Conservation (phyloP, 1,139 yeast species). For the Meyerozyma smithsonii region DNA sequence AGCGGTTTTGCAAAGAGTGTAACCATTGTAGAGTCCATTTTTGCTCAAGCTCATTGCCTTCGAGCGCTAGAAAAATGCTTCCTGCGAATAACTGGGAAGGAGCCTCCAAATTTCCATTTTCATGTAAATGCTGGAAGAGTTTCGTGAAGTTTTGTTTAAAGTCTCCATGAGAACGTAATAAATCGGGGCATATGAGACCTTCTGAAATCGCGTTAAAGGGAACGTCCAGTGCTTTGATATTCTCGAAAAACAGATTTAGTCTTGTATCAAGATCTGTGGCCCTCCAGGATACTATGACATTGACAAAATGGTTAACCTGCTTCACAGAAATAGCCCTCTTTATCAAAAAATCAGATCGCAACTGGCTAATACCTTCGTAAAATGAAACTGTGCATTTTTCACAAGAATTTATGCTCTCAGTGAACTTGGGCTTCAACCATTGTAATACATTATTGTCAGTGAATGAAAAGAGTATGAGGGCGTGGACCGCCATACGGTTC, state of each 20-base stretch:
- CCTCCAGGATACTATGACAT: conserved; percentile 53
- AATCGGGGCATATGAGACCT: conserved; percentile 47
- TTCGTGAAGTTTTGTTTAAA: conserved; percentile 25
- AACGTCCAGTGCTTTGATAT: neutral
- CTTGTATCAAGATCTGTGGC: conserved; percentile 10
- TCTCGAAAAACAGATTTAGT: conserved; percentile 11
- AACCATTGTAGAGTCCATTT: conserved; percentile 41
- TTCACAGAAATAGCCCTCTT: conserved; percentile 45
- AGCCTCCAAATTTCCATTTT: conserved; percentile 7
- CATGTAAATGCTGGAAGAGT: conserved; percentile 19
- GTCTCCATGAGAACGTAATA: conserved; percentile 33
- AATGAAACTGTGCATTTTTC: conserved; percentile 48
- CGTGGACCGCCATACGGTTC: conserved; percentile 46
- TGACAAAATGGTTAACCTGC: conserved; percentile 47
- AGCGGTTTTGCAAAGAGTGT: conserved; percentile 13
- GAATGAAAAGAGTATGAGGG: conserved; percentile 57
- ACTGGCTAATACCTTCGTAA: conserved; percentile 46
- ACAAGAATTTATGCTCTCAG: conserved; percentile 41
- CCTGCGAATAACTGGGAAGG: conserved; percentile 38
- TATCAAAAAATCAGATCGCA: conserved; percentile 48
- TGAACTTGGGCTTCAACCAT: conserved; percentile 39
- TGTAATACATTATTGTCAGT: conserved; percentile 39
- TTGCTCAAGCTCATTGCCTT: conserved; percentile 43
- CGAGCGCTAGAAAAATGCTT: conserved; percentile 46
- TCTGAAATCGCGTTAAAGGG: conserved; percentile 30